Base-by-base conservation (phyloP, 331 rosid genomes). In the Spiraea crenata region DNA sequence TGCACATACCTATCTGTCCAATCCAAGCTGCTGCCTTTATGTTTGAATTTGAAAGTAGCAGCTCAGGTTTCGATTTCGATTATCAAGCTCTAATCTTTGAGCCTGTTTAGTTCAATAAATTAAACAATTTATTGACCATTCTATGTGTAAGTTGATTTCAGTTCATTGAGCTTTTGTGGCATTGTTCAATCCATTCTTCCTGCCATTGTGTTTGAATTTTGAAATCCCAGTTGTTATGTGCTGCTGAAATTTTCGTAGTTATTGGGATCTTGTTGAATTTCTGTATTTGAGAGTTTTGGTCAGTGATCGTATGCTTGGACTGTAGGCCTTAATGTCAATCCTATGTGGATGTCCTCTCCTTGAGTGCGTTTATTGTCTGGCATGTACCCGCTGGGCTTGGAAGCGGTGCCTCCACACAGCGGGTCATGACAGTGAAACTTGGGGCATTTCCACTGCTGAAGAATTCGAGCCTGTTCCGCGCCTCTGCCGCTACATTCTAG, bases 371-470 rank as follows among this genome's bases (percentile, higher is more conserved):
- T 92, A 88, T 50, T 92, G 98, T 75, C 81, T 92, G 67, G 98
- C 84, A 16, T 92, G 98, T 69, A 82, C 93, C 55, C 96, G 98
- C 19, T 92, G 96, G 98, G 96, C 85, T 48, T 92, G 95, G 89
- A 92, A 90, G 84, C 80, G 96, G 48, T 92, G 98, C 74, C 96
- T 92, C 83, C 96, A 88, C 78, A 74, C 96, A 41, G 96, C 98
- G 63, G 98, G 96, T 50, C 96, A 92, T 81, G 98, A 90, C 80
- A 92, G 98, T 79, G 98, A 90, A 78, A 86, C 82, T 67, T 92
- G 98, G 98, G 93, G 98, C 38, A 50, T 85, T 74, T 86, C 96
- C 37, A 76, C 84, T 3, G 67, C 79, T 2, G 98, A 90, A 70
- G 98, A 92, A 72, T 92, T 92, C 3, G 96, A 88, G 82, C 90